phyloP scores from a whole-genome alignment of 257 asterid genomes.

The Nicotiana attenuata region DNA sequence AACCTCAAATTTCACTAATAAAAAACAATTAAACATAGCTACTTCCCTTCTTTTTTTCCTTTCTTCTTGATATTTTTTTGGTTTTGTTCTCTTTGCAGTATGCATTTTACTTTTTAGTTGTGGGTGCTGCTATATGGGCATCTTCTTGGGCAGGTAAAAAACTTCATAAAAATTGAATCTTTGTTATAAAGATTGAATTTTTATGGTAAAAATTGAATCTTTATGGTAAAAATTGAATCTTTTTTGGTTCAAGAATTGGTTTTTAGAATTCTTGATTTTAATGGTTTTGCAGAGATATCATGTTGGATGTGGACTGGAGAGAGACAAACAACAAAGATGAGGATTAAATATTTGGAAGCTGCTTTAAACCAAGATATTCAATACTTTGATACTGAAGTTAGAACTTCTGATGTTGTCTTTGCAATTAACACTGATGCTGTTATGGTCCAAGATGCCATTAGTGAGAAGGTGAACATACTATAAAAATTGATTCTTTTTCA shows the following conservation, averaged over 20 bases:
- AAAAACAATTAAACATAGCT: not conserved
- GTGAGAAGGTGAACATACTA: constrained; percentile 63
- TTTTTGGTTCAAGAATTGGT: not conserved
- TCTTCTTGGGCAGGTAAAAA: constrained; percentile 97
- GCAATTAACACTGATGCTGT: constrained; percentile 92
- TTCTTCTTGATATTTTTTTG: constrained; percentile 9
- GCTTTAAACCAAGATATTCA: constrained; percentile 84
- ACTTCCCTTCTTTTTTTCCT: not conserved
- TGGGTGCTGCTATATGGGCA: constrained; percentile 99
- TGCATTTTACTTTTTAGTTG: constrained; percentile 94
- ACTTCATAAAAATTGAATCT: not conserved
- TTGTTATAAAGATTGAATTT: not conserved
- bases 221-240: not conserved
- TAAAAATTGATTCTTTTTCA: not conserved
- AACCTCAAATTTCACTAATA: not conserved
- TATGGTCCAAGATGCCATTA: constrained; percentile 89
- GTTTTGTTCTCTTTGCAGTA: constrained; percentile 53
- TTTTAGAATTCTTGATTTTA: constrained; percentile 2
- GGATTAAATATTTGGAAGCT: constrained; percentile 76
- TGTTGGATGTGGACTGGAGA: constrained; percentile 99
- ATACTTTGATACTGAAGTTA: constrained; percentile 75
- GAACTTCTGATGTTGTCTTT: constrained; percentile 85
- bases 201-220: not conserved
- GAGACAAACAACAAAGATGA: constrained; percentile 85
- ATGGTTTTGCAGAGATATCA: constrained; percentile 67